Base-by-base conservation (phyloP, 2,329 filamentous ascomycete genomes). In the Zymoseptoria passerinii region DNA sequence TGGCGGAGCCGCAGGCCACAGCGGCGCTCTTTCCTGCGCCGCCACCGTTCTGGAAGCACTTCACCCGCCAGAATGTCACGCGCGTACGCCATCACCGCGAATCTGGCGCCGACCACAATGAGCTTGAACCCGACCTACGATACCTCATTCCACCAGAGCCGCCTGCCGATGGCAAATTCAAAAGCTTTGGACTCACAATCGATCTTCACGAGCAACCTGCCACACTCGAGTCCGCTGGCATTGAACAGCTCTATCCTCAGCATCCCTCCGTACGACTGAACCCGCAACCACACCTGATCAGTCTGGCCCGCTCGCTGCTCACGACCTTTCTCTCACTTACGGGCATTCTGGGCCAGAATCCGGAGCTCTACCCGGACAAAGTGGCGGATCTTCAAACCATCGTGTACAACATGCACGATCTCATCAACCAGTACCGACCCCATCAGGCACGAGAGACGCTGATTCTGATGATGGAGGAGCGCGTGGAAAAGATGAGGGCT, bases 351-450 rank as follows among this genome's bases (percentile, higher is more conserved):
- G 81, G 83, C 8, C 74, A 83, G n/a, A 81, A 86, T 51, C 88
- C 90, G 0, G 65, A 66, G 8, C 67, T 87, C 71, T 87, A 85
- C 54, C 78, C 82, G 27, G 80, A 84, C 49, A 95, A 95, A 71
- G 80, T 92, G 51, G 79, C 84, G 50, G 88, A 97, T 72, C 75
- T 99, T 29, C 82, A 88, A 67, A 91, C 87, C 16, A 77, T 97
- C 28, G 87, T 95, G 63, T 86, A 92, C 72, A 97, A 97, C 72
- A 88, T 95, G 69, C 91, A 96, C 74, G 90, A 95, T 69, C 81
- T 96, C 56, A 84, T 97, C 64, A 99, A 99, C 73, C 87, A 95
- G 73, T 97, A 96, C 75, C 83, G 92, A 29, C 92, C 92, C 8
- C 92, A 96, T 71, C 92, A 97, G 75, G 91, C 92, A 23, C 78